Evolutionary conservation across 1,284 basidiomycete genomes (phyloP).

Genomic region (Termitomyces sp.): DNA sequence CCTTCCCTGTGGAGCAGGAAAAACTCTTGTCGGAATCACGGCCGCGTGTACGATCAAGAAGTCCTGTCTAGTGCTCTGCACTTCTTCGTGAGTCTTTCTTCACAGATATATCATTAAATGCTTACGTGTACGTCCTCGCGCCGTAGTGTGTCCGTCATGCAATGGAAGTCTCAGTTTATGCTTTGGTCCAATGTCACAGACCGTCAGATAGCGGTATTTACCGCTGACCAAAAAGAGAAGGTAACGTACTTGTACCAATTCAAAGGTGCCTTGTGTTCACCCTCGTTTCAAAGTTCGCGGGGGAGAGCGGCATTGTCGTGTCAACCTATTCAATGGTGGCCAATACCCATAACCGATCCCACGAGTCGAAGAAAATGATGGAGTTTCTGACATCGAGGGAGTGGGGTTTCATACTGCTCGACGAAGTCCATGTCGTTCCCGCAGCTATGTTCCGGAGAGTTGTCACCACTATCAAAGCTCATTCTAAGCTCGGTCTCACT

Average conservation of each 20-base stretch:
- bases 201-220: slow-evolving; percentile 92
- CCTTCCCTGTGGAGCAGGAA: slow-evolving; percentile 96
- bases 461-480: slow-evolving; percentile 95
- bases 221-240: slow-evolving; percentile 94
- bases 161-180: slow-evolving; percentile 97
- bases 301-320: slow-evolving; percentile 92
- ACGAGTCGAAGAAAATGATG: slow-evolving; percentile 99
- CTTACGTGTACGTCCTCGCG: slow-evolving; percentile 12
- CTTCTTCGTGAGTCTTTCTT: slow-evolving; percentile 75
- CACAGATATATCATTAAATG: slow-evolving; percentile 10
- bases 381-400: slow-evolving; percentile 92
- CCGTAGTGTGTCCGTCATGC: slow-evolving; percentile 88
- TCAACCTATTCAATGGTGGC: slow-evolving; percentile 99
- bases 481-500: slow-evolving; percentile 93
- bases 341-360: slow-evolving; percentile 91
- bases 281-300: slow-evolving; percentile 65
- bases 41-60: slow-evolving; percentile 99
- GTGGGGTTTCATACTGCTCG: slow-evolving; percentile 93
- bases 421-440: slow-evolving; percentile 97
- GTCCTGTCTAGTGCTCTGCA: slow-evolving; percentile 96
- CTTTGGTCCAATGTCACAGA: slow-evolving; percentile 97
- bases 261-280: slow-evolving; percentile 10
- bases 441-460: slow-evolving; percentile 96
- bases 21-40: slow-evolving; percentile 98
- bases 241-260: slow-evolving; percentile 34